phyloP scores from a whole-genome alignment of 1,284 basidiomycete genomes.

The Ustilago lituana region DNA sequence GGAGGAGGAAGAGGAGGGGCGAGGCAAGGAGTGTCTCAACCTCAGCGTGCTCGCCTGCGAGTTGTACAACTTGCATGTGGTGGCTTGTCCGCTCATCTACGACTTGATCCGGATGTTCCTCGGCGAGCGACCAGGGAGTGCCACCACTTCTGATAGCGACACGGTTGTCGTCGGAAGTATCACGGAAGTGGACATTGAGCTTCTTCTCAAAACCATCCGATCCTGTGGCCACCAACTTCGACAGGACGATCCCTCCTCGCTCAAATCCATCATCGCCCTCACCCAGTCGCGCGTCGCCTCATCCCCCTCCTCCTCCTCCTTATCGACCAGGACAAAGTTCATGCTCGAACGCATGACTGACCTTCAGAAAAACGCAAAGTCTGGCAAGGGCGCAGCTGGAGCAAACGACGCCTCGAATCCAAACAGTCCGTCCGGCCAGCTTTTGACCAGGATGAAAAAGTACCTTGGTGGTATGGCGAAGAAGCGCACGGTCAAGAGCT shows the following conservation, averaged over 20 bases:
- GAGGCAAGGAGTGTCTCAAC: slow-evolving; percentile 84
- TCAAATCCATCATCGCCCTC: slow-evolving; percentile 58
- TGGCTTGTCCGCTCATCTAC: slow-evolving; percentile 86
- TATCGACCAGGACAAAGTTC: slow-evolving; percentile 58
- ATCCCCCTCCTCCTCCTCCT: slow-evolving; percentile 8
- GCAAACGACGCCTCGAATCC: slow-evolving; percentile 25
- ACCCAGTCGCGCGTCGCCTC: slow-evolving; percentile 47
- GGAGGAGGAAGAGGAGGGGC: slow-evolving; percentile 52
- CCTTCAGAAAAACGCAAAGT: slow-evolving; percentile 34
- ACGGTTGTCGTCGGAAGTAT: neutral
- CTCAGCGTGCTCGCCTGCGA: slow-evolving; percentile 87
- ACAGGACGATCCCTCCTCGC: slow-evolving; percentile 56
- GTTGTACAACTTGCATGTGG: slow-evolving; percentile 93
- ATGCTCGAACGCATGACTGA: slow-evolving; percentile 64
- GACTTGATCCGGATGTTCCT: slow-evolving; percentile 86
- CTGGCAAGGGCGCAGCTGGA: neutral
- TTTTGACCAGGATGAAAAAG: slow-evolving; percentile 56
- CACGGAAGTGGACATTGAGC: slow-evolving; percentile 72
- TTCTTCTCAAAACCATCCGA: slow-evolving; percentile 83
- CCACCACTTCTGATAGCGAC: slow-evolving; percentile 1
- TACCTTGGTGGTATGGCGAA: slow-evolving; percentile 52
- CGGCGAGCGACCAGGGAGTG: slow-evolving; percentile 63
- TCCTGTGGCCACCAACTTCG: slow-evolving; percentile 60
- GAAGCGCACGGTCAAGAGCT: slow-evolving; percentile 50
- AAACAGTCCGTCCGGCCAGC: slow-evolving; percentile 18